phyloP scores from a whole-genome alignment of 305 asterid species.

The Solanum hybrid region DNA sequence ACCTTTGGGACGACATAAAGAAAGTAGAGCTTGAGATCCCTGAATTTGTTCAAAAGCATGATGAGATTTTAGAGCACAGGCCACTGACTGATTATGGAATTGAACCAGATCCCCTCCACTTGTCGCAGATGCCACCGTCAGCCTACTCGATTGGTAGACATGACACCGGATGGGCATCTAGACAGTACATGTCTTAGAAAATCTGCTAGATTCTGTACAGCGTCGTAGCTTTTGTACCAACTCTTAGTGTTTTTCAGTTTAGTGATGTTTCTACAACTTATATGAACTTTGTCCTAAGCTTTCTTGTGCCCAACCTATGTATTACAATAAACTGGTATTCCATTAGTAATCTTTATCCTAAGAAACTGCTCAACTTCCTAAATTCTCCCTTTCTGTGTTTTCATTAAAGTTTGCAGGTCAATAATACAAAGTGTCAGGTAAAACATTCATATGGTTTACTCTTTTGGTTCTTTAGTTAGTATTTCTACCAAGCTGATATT shows the following conservation, averaged over 20 bases:
- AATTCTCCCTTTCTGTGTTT: neutral
- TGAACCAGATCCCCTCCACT: constrained; percentile 72
- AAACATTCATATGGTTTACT: neutral
- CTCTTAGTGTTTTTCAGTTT: neutral
- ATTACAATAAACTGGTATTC: neutral
- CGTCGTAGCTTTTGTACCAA: neutral
- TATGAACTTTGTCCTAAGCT: neutral
- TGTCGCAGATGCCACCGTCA: constrained; percentile 47
- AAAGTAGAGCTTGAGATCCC: constrained; percentile 75
- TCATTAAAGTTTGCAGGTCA: neutral
- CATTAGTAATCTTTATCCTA: neutral
- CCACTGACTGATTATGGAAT: constrained; percentile 91
- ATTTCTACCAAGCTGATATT: neutral
- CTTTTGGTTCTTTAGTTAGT: neutral
- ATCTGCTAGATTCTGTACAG: neutral
- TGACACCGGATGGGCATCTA: constrained; percentile 51
- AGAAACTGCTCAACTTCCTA: neutral
- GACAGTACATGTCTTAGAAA: constrained; percentile 44
- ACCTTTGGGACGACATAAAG: constrained; percentile 88
- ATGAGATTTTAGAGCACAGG: constrained; percentile 70
- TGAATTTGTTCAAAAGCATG: constrained; percentile 73
- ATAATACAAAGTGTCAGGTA: neutral
- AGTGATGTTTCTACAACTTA: neutral
- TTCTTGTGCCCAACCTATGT: neutral
- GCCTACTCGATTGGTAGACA: constrained; percentile 50